phyloP scores from a whole-genome alignment of 495 filamentous ascomycete species.

The Neurospora terricola region DNA sequence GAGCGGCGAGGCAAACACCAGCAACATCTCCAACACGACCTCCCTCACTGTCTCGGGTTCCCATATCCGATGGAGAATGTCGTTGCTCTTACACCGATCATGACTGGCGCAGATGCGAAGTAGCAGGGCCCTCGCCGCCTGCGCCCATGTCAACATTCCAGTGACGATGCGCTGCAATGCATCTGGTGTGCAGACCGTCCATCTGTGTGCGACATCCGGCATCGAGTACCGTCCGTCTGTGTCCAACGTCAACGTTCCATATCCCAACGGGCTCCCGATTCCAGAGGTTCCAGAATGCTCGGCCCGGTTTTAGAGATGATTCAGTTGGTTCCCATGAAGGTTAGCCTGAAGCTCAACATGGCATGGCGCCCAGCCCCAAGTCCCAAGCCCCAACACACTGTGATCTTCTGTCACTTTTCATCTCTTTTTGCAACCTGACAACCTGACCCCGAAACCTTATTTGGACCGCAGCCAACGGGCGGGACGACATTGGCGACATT shows the following conservation, averaged over 20 bases:
- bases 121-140: background rate
- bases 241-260: background rate
- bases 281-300: background rate
- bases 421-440: background rate
- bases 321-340: background rate
- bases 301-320: background rate
- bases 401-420: background rate
- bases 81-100: too few relatives aligned
- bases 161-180: background rate
- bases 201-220: background rate
- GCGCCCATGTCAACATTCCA: background rate
- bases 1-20: background rate
- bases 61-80: background rate
- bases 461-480: background rate
- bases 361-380: background rate
- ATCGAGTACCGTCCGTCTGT: background rate
- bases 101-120: background rate
- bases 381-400: background rate
- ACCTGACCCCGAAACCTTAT: background rate
- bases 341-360: background rate
- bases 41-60: background rate
- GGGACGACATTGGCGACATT: background rate
- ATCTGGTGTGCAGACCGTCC: background rate
- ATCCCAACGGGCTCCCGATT: background rate
- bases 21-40: background rate